These are phyloP conservation scores for Phytopythium cucurbitacearum DNA, from an alignment of 352 stramenopile species.

Conservation along the genomic window DNA sequence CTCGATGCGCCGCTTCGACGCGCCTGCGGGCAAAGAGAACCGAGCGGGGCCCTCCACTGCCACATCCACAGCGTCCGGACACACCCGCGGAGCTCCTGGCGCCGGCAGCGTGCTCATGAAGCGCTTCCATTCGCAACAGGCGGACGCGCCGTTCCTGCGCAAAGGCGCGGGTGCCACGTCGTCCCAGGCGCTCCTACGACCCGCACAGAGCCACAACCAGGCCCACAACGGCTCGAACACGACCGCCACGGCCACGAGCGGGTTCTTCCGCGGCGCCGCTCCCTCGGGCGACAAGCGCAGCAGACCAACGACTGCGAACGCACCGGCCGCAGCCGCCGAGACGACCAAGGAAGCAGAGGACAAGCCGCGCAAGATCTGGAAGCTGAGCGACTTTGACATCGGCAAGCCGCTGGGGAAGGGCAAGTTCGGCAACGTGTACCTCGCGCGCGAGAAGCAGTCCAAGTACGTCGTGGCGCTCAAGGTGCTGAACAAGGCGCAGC, in stretches of 20 bases:
- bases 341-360: conserved; percentile 9
- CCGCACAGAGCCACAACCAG: neutral
- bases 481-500: conserved; percentile 97
- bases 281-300: no score
- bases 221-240: neutral
- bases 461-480: conserved; percentile 99
- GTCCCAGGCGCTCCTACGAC: neutral
- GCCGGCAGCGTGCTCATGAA: conserved; percentile 18
- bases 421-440: conserved; percentile 99
- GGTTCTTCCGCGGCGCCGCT: no score
- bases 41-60: conserved; percentile 13
- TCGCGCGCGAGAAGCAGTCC: conserved; percentile 95
- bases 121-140: conserved; percentile 23
- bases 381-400: conserved; percentile 99
- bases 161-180: conserved; percentile 11
- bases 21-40: conserved; percentile 55
- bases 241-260: neutral
- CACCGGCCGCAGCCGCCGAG: neutral
- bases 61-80: neutral
- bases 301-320: conserved; percentile 3
- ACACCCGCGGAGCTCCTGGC: no score
- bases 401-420: conserved; percentile 96
- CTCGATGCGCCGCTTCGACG: conserved; percentile 57
- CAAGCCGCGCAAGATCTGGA: conserved; percentile 71
- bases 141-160: conserved; percentile 18